Conservation (phyloP, 352 stramenopile species). For the Pythium brassicae region DNA sequence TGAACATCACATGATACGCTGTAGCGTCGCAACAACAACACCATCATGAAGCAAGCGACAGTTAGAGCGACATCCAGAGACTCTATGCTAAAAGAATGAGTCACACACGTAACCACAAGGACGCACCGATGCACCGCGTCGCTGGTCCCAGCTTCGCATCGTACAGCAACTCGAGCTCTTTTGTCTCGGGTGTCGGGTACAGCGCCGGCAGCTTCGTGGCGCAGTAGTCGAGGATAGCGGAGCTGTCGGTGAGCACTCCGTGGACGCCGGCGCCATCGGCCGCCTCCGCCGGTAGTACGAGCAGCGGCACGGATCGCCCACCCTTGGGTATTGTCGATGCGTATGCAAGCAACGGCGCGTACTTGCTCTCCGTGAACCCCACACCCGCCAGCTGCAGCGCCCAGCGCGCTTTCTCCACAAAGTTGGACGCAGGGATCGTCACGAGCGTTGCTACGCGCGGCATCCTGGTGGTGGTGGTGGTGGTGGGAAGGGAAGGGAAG, state of each 20-base stretch:
- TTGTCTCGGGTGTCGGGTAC: conserved; percentile 29
- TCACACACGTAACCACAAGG: neutral
- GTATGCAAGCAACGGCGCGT: conserved; percentile 39
- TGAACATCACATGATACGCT: conserved; percentile 37
- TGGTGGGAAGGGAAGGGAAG: no score
- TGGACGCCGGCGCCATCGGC: neutral
- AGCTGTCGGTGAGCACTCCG: conserved; percentile 29
- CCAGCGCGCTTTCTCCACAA: conserved; percentile 59
- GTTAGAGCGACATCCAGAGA: no score
- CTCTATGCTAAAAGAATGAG: no score
- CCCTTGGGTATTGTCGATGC: conserved; percentile 39
- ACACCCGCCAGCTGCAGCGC: conserved; percentile 35
- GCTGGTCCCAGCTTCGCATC: conserved; percentile 39
- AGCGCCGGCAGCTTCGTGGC: conserved; percentile 23
- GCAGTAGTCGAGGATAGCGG: conserved; percentile 41
- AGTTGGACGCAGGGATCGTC: conserved; percentile 55
- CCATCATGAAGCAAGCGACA: no score
- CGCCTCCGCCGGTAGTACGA: conserved; percentile 13
- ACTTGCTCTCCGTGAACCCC: conserved; percentile 42
- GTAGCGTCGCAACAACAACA: neutral
- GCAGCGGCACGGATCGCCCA: conserved; percentile 36
- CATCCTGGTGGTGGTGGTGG: no score
- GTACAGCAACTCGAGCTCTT: conserved; percentile 36
- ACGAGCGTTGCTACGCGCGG: conserved; percentile 21
- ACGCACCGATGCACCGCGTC: conserved; percentile 21